phyloP scores from a whole-genome alignment of 495 filamentous ascomycete species.

The Neurospora pannonica region DNA sequence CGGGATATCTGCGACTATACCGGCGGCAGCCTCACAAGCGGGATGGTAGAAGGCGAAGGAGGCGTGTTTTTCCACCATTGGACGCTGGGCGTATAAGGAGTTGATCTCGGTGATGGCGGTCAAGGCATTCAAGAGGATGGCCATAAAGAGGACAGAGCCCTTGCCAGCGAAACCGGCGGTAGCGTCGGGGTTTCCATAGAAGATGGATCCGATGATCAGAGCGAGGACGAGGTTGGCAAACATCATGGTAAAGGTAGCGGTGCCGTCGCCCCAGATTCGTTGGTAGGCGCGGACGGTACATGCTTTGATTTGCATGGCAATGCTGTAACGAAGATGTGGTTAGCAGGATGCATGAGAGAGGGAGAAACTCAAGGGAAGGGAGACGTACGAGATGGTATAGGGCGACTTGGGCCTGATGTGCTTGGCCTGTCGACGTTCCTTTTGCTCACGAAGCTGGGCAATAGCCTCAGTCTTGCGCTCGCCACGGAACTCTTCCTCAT shows the following conservation, averaged over 20 bases:
- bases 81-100: slow-evolving; percentile 48
- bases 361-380: too few species aligned
- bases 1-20: slow-evolving; percentile 50
- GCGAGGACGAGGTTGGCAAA: slow-evolving; percentile 32
- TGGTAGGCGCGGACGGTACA: slow-evolving; percentile 46
- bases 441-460: slow-evolving; percentile 15
- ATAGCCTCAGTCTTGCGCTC: slow-evolving; percentile 20
- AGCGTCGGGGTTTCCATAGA: slow-evolving; percentile 36
- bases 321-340: slow-evolving; percentile 15
- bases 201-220: slow-evolving; percentile 36
- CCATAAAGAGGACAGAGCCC: slow-evolving; percentile 50
- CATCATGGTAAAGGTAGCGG: slow-evolving; percentile 17
- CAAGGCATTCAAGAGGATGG: slow-evolving; percentile 42
- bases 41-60: slow-evolving; percentile 60
- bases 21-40: slow-evolving; percentile 48
- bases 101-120: slow-evolving; percentile 54
- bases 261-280: slow-evolving; percentile 24
- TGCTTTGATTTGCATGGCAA: slow-evolving; percentile 46
- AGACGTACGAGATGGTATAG: slow-evolving; percentile 34
- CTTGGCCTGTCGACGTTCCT: slow-evolving; percentile 23
- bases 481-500: slow-evolving; percentile 45
- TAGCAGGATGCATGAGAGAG: background rate
- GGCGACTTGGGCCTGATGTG: slow-evolving; percentile 40
- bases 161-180: slow-evolving; percentile 38
- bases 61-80: slow-evolving; percentile 57